Percentiles rank a stretch among this genome's conserved stretches.
These are phyloP conservation scores for Gyrodon tennesseensis DNA, from an alignment of 1,284 basidiomycete species.

Conservation along the genomic window DNA sequence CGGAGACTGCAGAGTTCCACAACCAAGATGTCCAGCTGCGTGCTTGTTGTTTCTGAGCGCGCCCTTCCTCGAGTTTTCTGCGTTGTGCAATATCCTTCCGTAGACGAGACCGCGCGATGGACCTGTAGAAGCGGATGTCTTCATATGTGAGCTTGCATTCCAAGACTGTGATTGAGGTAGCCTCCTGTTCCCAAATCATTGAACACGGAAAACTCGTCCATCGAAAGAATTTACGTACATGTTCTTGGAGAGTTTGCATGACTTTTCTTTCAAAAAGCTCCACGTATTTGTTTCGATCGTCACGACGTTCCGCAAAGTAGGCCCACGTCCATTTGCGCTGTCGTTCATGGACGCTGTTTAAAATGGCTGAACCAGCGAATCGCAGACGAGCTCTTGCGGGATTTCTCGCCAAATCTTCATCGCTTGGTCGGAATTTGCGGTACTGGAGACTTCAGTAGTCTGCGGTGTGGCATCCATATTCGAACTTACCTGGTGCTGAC, in stretches of 20 bases:
- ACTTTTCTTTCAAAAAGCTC: constrained; percentile 82
- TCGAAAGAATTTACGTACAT: constrained; percentile 41
- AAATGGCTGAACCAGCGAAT: constrained; percentile 83
- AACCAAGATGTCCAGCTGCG: constrained; percentile 82
- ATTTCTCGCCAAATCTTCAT: constrained; percentile 64
- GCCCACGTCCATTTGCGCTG: constrained; percentile 90
- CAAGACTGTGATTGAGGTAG: constrained; percentile 61
- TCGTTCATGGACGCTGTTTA: constrained; percentile 84
- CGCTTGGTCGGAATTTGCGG: constrained; percentile 71
- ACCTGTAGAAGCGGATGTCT: constrained; percentile 97
- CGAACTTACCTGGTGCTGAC: constrained; percentile 75
- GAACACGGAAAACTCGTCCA: constrained; percentile 17
- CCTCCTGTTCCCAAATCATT: constrained; percentile 53
- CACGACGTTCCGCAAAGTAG: constrained; percentile 85
- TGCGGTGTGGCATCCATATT: not conserved
- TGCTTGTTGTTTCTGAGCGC: constrained; percentile 53
- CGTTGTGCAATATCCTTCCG: constrained; percentile 80
- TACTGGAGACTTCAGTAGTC: constrained; percentile 56
- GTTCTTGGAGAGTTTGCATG: constrained; percentile 54
- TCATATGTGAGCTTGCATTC: constrained; percentile 90
- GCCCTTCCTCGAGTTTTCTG: constrained; percentile 70
- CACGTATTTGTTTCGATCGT: constrained; percentile 85
- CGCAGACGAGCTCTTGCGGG: constrained; percentile 71
- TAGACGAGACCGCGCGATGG: constrained; percentile 87
- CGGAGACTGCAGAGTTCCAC: constrained; percentile 65